Evolutionary conservation across 148 eudicot species (phyloP).

Genomic region (Simmondsia chinensis): DNA sequence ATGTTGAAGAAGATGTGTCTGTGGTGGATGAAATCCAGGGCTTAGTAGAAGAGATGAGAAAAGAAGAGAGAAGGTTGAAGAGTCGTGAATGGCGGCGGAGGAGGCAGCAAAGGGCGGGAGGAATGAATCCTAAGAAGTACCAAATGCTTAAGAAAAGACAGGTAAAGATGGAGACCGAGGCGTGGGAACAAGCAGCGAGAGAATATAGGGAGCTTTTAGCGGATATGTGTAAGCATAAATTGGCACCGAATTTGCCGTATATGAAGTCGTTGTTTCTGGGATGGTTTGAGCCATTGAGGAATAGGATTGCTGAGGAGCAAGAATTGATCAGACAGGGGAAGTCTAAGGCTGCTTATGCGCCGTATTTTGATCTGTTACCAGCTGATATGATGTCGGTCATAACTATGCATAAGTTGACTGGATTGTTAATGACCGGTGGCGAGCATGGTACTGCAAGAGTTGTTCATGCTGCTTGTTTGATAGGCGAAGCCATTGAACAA

Average conservation of each 20-base stretch:
- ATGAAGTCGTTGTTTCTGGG: slow-evolving; percentile 83
- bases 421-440: slow-evolving; percentile 62
- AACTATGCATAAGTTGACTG: slow-evolving; percentile 92
- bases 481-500: slow-evolving; percentile 92
- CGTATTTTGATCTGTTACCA: slow-evolving; percentile 62
- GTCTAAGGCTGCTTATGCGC: slow-evolving; percentile 44
- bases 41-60: slow-evolving; percentile 50
- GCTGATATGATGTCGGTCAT: slow-evolving; percentile 94
- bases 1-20: slow-evolving; percentile 44
- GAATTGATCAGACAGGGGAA: slow-evolving; percentile 50
- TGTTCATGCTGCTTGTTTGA: slow-evolving; percentile 66
- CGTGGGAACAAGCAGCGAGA: slow-evolving; percentile 78
- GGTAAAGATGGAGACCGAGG: slow-evolving; percentile 77
- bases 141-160: slow-evolving; percentile 57
- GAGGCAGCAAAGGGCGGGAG: slow-evolving; percentile 12
- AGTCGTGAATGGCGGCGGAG: not conserved
- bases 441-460: slow-evolving; percentile 68
- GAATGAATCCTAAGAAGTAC: slow-evolving; percentile 41
- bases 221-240: slow-evolving; percentile 82
- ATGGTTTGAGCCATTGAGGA: slow-evolving; percentile 85
- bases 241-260: slow-evolving; percentile 95
- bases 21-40: slow-evolving; percentile 51
- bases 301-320: slow-evolving; percentile 69
- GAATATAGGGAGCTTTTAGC: slow-evolving; percentile 74
- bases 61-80: slow-evolving; percentile 34